A percentile compares a stretch with the other conserved stretches of the same genome.
Evolutionary conservation across 352 stramenopile genomes (phyloP).

Genomic region (Salisapilia sapeloensis): DNA sequence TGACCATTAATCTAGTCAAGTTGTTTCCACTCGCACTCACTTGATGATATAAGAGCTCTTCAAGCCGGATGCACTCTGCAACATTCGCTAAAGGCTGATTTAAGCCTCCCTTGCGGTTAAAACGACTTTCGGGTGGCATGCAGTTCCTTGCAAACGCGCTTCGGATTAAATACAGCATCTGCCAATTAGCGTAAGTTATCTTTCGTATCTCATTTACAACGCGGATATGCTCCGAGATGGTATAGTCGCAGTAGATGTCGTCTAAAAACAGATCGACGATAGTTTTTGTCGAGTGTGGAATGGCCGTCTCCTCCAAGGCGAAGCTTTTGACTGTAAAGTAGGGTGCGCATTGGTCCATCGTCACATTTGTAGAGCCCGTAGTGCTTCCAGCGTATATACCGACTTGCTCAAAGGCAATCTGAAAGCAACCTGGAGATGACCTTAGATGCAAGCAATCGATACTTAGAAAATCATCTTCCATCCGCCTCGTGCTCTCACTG

Average conservation of each 20-base stretch:
- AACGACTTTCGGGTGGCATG: slow-evolving; percentile 24
- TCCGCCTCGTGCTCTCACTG: slow-evolving; percentile 1
- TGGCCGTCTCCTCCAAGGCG: slow-evolving; percentile 46
- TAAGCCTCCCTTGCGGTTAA: slow-evolving; percentile 35
- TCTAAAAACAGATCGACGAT: slow-evolving; percentile 59
- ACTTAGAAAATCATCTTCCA: neutral
- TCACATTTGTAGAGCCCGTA: no score
- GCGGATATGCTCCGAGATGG: slow-evolving; percentile 31
- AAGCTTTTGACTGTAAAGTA: slow-evolving; percentile 44
- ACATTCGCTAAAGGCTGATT: slow-evolving; percentile 31
- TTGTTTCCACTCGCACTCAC: slow-evolving; percentile 49
- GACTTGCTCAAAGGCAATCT: no score
- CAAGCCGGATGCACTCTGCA: slow-evolving; percentile 16
- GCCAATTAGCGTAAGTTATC: slow-evolving; percentile 52
- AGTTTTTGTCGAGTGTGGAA: slow-evolving; percentile 15
- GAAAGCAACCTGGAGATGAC: no score
- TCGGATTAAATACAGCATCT: slow-evolving; percentile 63
- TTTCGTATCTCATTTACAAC: slow-evolving; percentile 39
- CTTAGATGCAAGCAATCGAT: no score
- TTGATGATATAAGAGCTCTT: slow-evolving; percentile 15
- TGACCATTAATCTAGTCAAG: slow-evolving; percentile 37
- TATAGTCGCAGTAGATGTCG: slow-evolving; percentile 23
- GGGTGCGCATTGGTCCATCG: slow-evolving; percentile 1
- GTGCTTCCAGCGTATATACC: no score
- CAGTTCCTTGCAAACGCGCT: slow-evolving; percentile 32